Conservation (phyloP, 495 filamentous ascomycete species). For the Talaromyces proteolyticus region DNA sequence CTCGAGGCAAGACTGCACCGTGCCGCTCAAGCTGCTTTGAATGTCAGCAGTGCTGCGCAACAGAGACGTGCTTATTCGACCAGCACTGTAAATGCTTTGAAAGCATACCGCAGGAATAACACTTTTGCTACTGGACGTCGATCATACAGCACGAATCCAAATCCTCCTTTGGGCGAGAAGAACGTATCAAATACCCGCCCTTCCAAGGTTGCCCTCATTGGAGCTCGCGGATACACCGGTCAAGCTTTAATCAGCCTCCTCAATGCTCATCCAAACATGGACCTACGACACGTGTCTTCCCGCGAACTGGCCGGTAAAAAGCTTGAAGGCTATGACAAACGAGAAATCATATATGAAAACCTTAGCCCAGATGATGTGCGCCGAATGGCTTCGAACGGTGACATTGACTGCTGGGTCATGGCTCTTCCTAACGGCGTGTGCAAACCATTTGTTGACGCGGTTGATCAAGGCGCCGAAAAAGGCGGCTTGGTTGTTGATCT, state of each 20-base stretch:
- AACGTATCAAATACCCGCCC: conserved; percentile 80
- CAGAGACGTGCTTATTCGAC: conserved; percentile 65
- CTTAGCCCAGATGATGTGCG: conserved; percentile 84
- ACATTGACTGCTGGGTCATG: conserved; percentile 98
- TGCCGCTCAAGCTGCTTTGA: conserved; percentile 61
- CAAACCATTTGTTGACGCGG: conserved; percentile 91
- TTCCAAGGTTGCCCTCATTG: conserved; percentile 84
- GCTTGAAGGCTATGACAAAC: conserved; percentile 86
- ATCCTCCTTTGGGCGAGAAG: conserved; percentile 91
- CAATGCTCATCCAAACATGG: conserved; percentile 89
- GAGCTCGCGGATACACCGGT: conserved; percentile 93
- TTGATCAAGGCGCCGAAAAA: conserved; percentile 64
- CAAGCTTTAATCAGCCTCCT: conserved; percentile 88
- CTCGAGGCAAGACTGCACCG: conserved; percentile 77
- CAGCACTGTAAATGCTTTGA: conserved; percentile 34
- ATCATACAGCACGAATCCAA: conserved; percentile 79
- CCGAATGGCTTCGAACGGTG: conserved; percentile 82
- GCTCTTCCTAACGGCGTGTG: conserved; percentile 96
- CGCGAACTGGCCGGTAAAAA: conserved; percentile 89
- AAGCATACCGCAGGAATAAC: conserved; percentile 25
- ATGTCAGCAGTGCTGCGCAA: conserved; percentile 49
- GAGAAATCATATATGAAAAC: conserved; percentile 92
- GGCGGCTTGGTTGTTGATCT: conserved; percentile 87
- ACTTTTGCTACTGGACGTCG: conserved; percentile 24
- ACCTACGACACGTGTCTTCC: conserved; percentile 89